These are phyloP conservation scores for Melocanna baccifera DNA, from an alignment of 176 grass and related monocot genomes.

Conservation along the genomic window DNA sequence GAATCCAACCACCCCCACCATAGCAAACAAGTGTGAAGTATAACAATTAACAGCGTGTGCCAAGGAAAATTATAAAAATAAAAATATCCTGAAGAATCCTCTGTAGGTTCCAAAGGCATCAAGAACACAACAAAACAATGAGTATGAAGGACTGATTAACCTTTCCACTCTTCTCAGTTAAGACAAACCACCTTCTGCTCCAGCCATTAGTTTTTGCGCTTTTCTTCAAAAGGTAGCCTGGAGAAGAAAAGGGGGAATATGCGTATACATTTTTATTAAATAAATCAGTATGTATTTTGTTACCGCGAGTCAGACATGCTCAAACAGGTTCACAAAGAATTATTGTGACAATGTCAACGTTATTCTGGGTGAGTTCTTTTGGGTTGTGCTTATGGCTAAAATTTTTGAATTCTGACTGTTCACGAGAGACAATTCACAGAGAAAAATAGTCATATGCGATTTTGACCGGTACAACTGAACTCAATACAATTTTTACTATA, in stretches of 20 bases:
- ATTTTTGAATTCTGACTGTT: no score
- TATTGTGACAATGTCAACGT: not conserved
- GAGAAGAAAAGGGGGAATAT: not conserved
- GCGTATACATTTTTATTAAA: not conserved
- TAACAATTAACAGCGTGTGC: constrained; percentile 5
- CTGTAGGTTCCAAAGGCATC: not conserved
- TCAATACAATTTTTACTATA: no score
- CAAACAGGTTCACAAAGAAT: not conserved
- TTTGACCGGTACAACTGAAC: no score
- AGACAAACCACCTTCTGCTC: constrained; percentile 84
- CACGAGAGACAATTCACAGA: no score
- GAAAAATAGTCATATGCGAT: no score
- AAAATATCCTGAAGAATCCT: not conserved
- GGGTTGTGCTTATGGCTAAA: no score
- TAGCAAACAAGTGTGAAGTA: constrained; percentile 19
- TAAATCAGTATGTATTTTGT: not conserved
- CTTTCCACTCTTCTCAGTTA: constrained; percentile 96
- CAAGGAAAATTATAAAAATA: not conserved
- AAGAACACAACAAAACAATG: not conserved
- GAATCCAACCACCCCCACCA: not conserved
- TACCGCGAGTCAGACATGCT: not conserved
- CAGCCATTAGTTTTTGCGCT: constrained; percentile 89
- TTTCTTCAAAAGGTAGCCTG: constrained; percentile 90
- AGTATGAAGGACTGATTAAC: constrained; percentile 34
- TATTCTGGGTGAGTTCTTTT: not conserved